phyloP scores from a whole-genome alignment of 208 protist species.

The Trypanosoma theileri region DNA sequence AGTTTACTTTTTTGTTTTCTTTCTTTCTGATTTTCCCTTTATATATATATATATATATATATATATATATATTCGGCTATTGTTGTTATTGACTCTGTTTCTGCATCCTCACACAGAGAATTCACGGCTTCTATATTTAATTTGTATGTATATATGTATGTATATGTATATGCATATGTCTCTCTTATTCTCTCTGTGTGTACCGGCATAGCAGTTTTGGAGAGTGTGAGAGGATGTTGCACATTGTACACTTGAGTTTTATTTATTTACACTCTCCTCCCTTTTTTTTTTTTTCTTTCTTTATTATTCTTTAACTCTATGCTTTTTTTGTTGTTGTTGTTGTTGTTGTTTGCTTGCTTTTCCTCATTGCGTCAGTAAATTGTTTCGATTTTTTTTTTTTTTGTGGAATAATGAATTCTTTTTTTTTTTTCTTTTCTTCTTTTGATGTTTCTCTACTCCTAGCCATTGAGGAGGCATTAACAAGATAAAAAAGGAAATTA shows the following conservation, averaged over 20 bases:
- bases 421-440: not conserved
- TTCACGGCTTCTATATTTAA: not conserved
- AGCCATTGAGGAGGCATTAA: not conserved
- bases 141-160: conserved; percentile 1
- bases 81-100: too few species aligned
- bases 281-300: too few species aligned
- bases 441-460: not conserved
- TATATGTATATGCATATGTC: not conserved
- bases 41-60: too few species aligned
- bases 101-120: not conserved
- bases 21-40: not conserved
- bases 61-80: too few species aligned
- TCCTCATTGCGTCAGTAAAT: not conserved
- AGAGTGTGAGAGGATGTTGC: too few species aligned
- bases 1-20: not conserved
- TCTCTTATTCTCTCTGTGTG: not conserved
- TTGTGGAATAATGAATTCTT: too few species aligned
- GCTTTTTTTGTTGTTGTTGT: too few species aligned
- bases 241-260: too few species aligned
- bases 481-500: not conserved
- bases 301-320: not conserved
- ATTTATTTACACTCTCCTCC: too few species aligned
- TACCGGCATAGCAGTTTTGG: too few species aligned
- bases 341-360: not conserved
- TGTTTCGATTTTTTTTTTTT: not conserved